These are phyloP conservation scores for Limonium bicolor DNA, from an alignment of 148 eudicot species.

Conservation along the genomic window DNA sequence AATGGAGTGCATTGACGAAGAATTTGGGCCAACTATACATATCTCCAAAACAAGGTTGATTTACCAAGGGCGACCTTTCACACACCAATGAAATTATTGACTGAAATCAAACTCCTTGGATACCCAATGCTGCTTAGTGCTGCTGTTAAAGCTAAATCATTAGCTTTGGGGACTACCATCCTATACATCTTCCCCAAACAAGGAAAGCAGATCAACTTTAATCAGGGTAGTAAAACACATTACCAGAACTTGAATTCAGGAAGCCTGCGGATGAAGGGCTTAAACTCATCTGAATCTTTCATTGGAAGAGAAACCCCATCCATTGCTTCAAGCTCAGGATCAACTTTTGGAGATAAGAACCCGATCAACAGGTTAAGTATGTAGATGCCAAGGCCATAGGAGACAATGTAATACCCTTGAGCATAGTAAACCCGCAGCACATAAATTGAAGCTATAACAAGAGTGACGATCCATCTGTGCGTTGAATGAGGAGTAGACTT, in stretches of 20 bases:
- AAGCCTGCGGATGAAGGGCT: slow-evolving; percentile 71
- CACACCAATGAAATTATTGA: too few species aligned
- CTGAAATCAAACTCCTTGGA: too few species aligned
- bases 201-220: not conserved
- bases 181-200: not conserved
- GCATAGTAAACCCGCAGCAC: slow-evolving; percentile 36
- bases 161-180: not conserved
- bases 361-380: slow-evolving; percentile 67
- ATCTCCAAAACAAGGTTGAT: too few species aligned
- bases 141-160: not conserved
- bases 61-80: too few species aligned
- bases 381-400: slow-evolving; percentile 73
- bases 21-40: too few species aligned
- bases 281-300: slow-evolving; percentile 53
- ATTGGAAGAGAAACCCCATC: slow-evolving; percentile 51
- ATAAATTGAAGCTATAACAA: slow-evolving; percentile 28
- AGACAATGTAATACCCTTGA: slow-evolving; percentile 59
- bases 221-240: not conserved
- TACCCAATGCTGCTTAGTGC: not conserved
- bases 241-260: slow-evolving; percentile 85
- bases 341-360: slow-evolving; percentile 69
- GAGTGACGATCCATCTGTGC: slow-evolving; percentile 61
- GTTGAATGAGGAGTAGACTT: slow-evolving; percentile 43
- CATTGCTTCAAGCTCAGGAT: slow-evolving; percentile 60
- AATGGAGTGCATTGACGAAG: too few species aligned